These are phyloP conservation scores for Desmodesmus armatus DNA, from an alignment of 139 green algal species.

Conservation along the genomic window DNA sequence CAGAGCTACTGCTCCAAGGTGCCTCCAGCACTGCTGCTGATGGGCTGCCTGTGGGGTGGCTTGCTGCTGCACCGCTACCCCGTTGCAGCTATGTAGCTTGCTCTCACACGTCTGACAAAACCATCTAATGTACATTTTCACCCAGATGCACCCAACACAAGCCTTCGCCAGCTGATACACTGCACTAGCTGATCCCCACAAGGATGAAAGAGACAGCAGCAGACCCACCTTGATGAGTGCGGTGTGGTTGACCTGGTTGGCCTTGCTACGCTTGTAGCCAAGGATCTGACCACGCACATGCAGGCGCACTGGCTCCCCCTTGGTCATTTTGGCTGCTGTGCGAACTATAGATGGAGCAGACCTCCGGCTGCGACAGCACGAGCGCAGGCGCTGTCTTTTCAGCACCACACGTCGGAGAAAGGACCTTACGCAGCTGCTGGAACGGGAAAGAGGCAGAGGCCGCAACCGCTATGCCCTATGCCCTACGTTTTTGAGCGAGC, in stretches of 20 bases:
- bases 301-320: constrained; percentile 60
- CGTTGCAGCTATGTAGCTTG: too few species aligned
- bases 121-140: too few species aligned
- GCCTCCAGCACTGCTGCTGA: too few species aligned
- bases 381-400: constrained; percentile 4
- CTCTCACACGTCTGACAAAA: too few species aligned
- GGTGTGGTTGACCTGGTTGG: constrained; percentile 91
- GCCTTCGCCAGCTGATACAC: too few species aligned
- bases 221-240: constrained; percentile 93
- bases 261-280: constrained; percentile 80
- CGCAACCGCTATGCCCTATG: background rate
- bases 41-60: too few species aligned
- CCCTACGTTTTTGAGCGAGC: background rate
- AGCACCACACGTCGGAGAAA: background rate
- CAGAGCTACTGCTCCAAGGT: too few species aligned
- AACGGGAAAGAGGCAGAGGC: background rate
- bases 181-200: too few species aligned
- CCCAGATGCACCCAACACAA: too few species aligned
- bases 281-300: constrained; percentile 76
- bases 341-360: background rate
- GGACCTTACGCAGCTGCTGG: background rate
- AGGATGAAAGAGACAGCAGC: too few species aligned
- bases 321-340: constrained; percentile 22
- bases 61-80: too few species aligned
- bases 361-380: constrained; percentile 19